Evolutionary conservation across 352 stramenopile species (phyloP).

Genomic region (Globisporangium recalcitrans): DNA sequence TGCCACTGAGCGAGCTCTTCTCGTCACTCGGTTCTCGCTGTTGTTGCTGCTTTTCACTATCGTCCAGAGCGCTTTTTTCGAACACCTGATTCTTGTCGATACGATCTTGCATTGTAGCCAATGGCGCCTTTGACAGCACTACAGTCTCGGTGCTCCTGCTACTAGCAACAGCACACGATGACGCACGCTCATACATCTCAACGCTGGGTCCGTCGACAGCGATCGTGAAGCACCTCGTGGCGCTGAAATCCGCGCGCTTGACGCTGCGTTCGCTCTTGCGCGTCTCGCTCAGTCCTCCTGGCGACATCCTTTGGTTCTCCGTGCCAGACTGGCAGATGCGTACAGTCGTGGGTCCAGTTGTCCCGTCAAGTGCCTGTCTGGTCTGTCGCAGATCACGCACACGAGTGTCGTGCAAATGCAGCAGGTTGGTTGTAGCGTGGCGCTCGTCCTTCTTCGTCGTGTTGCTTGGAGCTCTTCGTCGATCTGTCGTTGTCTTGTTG

Average conservation of each 20-base stretch:
- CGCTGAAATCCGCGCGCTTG: conserved; percentile 13
- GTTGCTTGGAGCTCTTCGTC: background rate
- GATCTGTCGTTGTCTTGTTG: background rate
- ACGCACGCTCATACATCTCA: background rate
- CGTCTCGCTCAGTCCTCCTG: background rate
- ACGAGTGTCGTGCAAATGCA: background rate
- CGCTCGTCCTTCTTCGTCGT: background rate
- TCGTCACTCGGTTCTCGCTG: background rate
- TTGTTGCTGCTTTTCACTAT: background rate
- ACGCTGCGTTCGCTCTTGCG: background rate
- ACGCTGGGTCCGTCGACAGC: background rate
- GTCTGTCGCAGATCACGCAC: background rate
- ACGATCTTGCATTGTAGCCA: background rate
- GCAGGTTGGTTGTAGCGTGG: background rate
- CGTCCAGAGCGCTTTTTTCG: background rate
- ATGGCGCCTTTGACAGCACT: background rate
- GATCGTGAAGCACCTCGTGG: conserved; percentile 15
- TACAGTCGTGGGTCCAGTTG: background rate
- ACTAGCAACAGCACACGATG: background rate
- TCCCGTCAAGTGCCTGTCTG: background rate
- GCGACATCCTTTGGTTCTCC: conserved; percentile 6
- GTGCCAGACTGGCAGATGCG: no score
- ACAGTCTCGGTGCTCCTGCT: background rate
- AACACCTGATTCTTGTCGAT: background rate
- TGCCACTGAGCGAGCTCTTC: conserved; percentile 8